Percentiles rank a stretch among this genome's conserved stretches.
Evolutionary conservation across 169 alveolate genomes (phyloP).

Genomic region (Plasmodium gonderi): DNA sequence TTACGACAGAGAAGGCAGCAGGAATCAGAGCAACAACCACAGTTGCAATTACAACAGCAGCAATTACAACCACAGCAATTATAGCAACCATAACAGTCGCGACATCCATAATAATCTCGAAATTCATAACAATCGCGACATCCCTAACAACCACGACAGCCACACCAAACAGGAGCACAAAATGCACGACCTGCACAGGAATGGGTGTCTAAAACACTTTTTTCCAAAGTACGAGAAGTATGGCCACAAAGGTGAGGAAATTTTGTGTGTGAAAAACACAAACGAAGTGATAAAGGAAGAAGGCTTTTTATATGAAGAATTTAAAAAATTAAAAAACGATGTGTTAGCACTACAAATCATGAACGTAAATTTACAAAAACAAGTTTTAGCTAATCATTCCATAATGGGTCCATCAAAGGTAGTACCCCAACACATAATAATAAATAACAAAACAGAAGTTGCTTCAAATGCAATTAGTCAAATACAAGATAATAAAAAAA

Average conservation of each 20-base stretch:
- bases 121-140: too few species aligned
- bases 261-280: background rate
- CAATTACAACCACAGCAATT: background rate
- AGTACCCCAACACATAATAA: conserved; percentile 50
- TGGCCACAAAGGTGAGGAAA: background rate
- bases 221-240: background rate
- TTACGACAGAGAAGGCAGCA: background rate
- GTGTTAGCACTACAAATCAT: conserved; percentile 45
- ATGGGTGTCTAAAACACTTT: background rate
- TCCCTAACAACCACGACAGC: too few species aligned
- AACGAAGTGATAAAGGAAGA: background rate
- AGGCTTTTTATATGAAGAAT: conserved; percentile 13
- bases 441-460: conserved; percentile 72
- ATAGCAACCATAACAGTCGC: background rate
- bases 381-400: conserved; percentile 9
- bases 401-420: conserved; percentile 20
- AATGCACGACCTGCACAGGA: background rate
- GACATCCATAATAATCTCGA: too few species aligned
- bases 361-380: conserved; percentile 67
- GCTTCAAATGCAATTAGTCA: conserved; percentile 68
- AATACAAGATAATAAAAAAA: conserved; percentile 31
- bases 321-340: conserved; percentile 43
- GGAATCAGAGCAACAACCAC: background rate
- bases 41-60: too few species aligned
- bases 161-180: background rate